Evolutionary conservation across 139 green algal species (phyloP), one percentile per base, ranked within the genome.

Genomic region (Chlamydomonas eustigma): DNA sequence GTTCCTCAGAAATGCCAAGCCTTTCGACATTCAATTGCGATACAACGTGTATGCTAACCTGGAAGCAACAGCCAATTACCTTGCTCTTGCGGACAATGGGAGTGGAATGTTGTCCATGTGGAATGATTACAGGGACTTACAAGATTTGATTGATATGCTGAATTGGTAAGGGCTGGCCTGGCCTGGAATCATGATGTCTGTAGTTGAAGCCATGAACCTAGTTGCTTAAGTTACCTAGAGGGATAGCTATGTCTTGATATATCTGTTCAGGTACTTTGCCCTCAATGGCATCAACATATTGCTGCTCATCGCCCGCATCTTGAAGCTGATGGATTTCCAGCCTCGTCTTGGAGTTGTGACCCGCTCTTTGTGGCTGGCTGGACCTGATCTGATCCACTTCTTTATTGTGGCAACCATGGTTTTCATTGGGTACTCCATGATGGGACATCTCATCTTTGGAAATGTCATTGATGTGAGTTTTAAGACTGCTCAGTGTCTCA

Each of bases 301-400:
- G 73, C 81, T 97, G 78, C 85, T 94, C 34, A 91, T 97, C 30
- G 83, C 79, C 2, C 82, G 91, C 24, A 50, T 95, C 71, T 79
- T 97, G 63, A 92, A 92, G 81, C 87, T 88, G 39, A 95, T 97
- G 92, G 86, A 97, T 86, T 97, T 97, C 87, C 92, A 97, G 89
- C 91, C 91, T 1, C 84, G 92, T 3, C 81, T 94, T 50, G 91
- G 89, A 12, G 88, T 95, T 8, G 88, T 97, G 32, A 97, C 91
- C 1, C 87, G 88, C 37, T 93, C 92, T 2, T 82, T 97, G 39
- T 84, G 84, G 64, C 82, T 91, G 37, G 81, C 91, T 0, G 86
- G 84, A 0, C 84, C 89, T 38, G 92, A 97, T 73, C 86, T 97
- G 30, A 77, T 93, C 39, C 91, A 97, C 78, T 97, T 97, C 66